Base-by-base conservation (phyloP, 495 filamentous ascomycete species). In the Jackrogersella minutella region DNA sequence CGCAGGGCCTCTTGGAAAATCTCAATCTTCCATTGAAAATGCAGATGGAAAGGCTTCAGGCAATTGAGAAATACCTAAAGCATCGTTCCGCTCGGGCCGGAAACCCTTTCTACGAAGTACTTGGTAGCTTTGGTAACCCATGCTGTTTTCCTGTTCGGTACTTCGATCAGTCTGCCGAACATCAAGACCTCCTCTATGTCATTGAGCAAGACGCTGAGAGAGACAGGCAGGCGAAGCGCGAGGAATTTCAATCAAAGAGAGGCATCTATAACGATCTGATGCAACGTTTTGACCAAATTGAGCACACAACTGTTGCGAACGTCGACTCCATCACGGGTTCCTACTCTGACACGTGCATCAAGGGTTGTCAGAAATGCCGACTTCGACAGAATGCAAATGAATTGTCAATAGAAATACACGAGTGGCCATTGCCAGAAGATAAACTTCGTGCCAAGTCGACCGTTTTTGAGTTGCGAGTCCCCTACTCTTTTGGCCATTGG, bases 391-490 rank as follows among this genome's bases (percentile, higher is more conserved):
- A 75, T 14, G 79, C 79, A 0, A 31, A 73, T 0, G 36, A 8
- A 0, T 66, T 92, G 21, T 56, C 11, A 0, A 89, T 92, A 40
- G 4, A 66, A 0, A 51, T 86, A 49, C 78, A 88, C 56, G 88
- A 90, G 63, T 90, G 86, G 87, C 88, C 88, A 2, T 72, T 91
- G 7, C 85, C 88, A 0, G 11, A n/a, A 0, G 47, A 77, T 14
- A 5, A 30, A 0, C 31, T 53, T 0, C 24, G 80, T 17, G 75
- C 79, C 0, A 82, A 84, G 55, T 74, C 83, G 0, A 77, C 78
- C 0, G 80, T 90, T 0, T 89, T 91, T 43, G 88, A 91, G 72
- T 75, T 90, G 0, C 34, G 63, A 8, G 70, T 82, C 0, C 86
- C 87, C 5, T 8, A 14, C 0, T 47, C 61, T 0, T 81, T 89